Evolutionary conservation across 768 basidiomycete species (phyloP).

Genomic region (Megacollybia marginata): DNA sequence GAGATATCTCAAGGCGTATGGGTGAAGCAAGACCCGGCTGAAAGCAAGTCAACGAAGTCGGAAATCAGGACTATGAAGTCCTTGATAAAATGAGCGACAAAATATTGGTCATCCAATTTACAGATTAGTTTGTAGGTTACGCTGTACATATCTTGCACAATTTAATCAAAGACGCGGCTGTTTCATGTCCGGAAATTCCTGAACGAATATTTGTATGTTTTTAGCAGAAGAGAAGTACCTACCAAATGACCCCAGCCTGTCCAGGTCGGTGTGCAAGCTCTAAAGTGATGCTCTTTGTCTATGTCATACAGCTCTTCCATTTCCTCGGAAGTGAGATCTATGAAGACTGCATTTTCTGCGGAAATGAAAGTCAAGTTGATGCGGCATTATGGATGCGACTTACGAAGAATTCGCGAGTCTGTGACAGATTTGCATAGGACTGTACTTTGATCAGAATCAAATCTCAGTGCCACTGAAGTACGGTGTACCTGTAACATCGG

Average conservation of each 20-base stretch:
- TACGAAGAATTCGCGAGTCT: conserved; percentile 50
- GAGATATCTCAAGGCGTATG: too few species aligned
- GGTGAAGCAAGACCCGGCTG: too few species aligned
- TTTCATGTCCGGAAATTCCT: too few species aligned
- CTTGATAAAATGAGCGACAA: too few species aligned
- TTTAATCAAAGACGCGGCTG: too few species aligned
- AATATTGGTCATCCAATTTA: too few species aligned
- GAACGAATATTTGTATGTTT: too few species aligned
- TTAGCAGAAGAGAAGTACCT: neutral
- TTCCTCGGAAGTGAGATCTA: conserved; percentile 58
- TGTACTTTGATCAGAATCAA: conserved; percentile 7
- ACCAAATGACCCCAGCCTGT: conserved; percentile 54
- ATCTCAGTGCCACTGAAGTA: neutral
- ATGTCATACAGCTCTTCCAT: conserved; percentile 49
- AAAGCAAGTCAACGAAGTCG: too few species aligned
- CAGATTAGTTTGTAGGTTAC: too few species aligned
- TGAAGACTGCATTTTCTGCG: conserved; percentile 49
- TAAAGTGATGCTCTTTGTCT: conserved; percentile 55
- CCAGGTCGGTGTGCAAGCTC: conserved; percentile 59
- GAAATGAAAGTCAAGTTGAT: conserved; percentile 1
- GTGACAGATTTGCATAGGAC: conserved; percentile 79
- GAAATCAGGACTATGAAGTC: too few species aligned
- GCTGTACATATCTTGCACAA: too few species aligned
- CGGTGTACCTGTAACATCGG: conserved; percentile 41
- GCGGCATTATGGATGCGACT: conserved; percentile 9